Evolutionary conservation across 2,329 filamentous ascomycete genomes (phyloP), one percentile per base, ranked within the genome.

Genomic region (Bipolaris sorokiniana): DNA sequence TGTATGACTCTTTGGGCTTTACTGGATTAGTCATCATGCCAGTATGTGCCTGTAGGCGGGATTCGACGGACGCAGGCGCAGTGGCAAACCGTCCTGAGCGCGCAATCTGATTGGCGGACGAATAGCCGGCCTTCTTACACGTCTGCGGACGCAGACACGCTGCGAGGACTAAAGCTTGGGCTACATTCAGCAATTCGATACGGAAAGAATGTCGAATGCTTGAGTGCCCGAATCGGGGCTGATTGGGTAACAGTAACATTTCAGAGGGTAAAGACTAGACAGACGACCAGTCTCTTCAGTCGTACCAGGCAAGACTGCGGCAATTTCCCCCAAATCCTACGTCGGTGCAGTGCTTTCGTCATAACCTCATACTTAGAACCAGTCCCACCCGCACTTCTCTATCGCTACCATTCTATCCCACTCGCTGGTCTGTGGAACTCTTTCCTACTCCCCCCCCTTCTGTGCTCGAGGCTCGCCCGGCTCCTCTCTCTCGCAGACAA

Each of bases 161-260:
- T 49, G 22, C 22, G 9, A 41, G 41, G 20, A 40, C 33, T 42
- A 34, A 18, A 40, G 22, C 22, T n/a, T 23, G 31, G 50, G 33
- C 45, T n/a, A 45, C 6, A 45, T 48, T 5, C n/a, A 33, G 54
- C 3, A 57, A 57, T 31, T 57, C 54, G 50, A 48, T 38, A 28
- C 54, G 50, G 48, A 41, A 28, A 10, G 34, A 38, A 42, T 16
- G 26, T 37, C 34, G 11, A 16, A 28, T 15, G n/a, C 22, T n/a
- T 33, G 26, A 26, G 7, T 34, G 42, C 28, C 54, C 22, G n/a
- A 20, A 23, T 10, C 26, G 26, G 26, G 22, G 18, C 38, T 51
- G 11, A 22, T 40, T 44, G 33, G 44, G 45, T 45, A 57, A 48
- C 36, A 42, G 13, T 48, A 45, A 31, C 13, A 23, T 20, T 18